Conservation (phyloP, 495 filamentous ascomycete species). For the Penicillium pancosmium region DNA sequence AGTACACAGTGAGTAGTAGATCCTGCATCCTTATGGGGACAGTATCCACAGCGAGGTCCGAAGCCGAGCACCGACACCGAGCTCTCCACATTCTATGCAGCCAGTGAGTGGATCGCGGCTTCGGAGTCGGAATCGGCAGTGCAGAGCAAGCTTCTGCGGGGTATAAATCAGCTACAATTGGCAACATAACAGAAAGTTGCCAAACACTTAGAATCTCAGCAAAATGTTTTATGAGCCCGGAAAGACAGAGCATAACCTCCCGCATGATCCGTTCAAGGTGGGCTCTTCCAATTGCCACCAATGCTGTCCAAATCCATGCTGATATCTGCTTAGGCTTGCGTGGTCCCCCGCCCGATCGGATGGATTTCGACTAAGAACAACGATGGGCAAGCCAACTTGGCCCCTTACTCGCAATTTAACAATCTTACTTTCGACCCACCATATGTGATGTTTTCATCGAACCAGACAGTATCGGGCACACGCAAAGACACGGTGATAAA, state of each 20-base stretch:
- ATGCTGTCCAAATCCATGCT: background rate
- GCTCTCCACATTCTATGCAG: background rate
- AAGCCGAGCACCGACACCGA: background rate
- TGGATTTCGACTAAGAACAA: slow-evolving; percentile 47
- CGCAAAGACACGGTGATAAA: slow-evolving; percentile 60
- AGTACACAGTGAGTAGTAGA: background rate
- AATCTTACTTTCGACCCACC: slow-evolving; percentile 64
- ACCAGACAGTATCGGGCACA: slow-evolving; percentile 42
- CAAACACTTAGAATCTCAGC: background rate
- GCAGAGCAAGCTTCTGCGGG: background rate
- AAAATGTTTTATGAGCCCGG: slow-evolving; percentile 42
- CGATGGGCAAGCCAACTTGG: slow-evolving; percentile 48
- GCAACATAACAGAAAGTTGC: background rate
- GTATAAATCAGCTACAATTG: background rate
- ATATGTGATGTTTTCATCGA: slow-evolving; percentile 58
- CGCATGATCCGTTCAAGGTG: slow-evolving; percentile 49
- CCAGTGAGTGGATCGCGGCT: background rate
- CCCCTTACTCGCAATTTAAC: slow-evolving; percentile 61
- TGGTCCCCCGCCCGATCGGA: slow-evolving; percentile 48
- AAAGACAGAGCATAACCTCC: slow-evolving; percentile 38
- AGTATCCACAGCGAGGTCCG: background rate
- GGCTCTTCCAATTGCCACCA: background rate
- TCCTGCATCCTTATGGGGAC: background rate
- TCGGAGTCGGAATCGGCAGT: background rate
- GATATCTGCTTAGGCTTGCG: slow-evolving; percentile 31